Evolutionary conservation across 768 basidiomycete genomes (phyloP).

Genomic region (Mycena kentingensis): DNA sequence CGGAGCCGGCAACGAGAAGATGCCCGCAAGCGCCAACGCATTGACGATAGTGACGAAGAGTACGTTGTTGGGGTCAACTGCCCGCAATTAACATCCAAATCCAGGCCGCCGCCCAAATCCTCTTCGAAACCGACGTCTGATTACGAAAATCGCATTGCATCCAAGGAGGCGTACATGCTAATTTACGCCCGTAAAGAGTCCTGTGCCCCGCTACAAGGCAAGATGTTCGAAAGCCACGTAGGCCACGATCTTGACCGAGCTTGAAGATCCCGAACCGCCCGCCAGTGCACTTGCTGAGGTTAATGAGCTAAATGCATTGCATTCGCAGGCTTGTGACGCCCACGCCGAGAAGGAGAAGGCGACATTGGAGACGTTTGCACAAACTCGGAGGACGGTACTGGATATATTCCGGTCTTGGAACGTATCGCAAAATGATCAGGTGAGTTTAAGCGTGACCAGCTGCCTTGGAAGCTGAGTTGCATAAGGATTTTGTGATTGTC

Average conservation of each 20-base stretch:
- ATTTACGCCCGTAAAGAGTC: conserved; percentile 67
- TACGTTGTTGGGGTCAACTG: conserved; percentile 13
- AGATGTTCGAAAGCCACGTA: conserved; percentile 15
- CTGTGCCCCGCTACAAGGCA: conserved; percentile 13
- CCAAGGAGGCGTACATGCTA: conserved; percentile 94
- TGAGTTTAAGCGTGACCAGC: conserved; percentile 24
- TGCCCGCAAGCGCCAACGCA: conserved; percentile 53
- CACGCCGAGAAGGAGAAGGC: conserved; percentile 50
- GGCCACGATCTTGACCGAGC: conserved; percentile 5
- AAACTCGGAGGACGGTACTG: conserved; percentile 54
- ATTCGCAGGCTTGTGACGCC: conserved; percentile 53
- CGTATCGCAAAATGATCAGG: conserved; percentile 48
- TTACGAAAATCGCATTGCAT: conserved; percentile 52
- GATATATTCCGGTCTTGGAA: conserved; percentile 68
- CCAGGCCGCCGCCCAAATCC: too few relatives aligned
- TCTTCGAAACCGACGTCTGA: not conserved
- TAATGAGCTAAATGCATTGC: conserved; percentile 52
- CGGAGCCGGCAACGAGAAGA: conserved; percentile 39
- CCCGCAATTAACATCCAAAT: too few relatives aligned
- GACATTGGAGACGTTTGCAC: conserved; percentile 47
- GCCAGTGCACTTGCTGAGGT: conserved; percentile 56
- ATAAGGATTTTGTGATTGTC: conserved; percentile 58
- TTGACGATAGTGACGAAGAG: conserved; percentile 65
- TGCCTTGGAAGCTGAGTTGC: conserved; percentile 2
- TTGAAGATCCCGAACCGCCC: conserved; percentile 48